Evolutionary conservation across 805 yeast genomes (phyloP), one percentile per base, ranked within the genome.

Genomic region (Saccharomycopsis sp.): DNA sequence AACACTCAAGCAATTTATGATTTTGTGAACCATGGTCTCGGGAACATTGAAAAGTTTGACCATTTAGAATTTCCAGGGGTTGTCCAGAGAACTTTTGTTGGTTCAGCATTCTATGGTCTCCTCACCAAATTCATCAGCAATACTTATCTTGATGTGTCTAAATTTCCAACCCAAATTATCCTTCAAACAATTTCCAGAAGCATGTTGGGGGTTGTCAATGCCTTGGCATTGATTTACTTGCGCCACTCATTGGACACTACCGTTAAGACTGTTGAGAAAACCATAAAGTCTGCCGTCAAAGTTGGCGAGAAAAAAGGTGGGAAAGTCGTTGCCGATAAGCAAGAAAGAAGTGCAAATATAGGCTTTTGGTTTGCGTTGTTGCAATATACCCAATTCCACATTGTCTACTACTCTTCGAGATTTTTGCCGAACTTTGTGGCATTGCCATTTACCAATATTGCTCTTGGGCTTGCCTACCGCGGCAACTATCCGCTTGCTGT

Each of bases 1-100:
- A 84, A 80, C 51, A 64, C 84, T 34, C 96, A 89, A 53, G 96
- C 96, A 0, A 66, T 85, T 31, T 87, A 88, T 54, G 96, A 89
- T 53, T 65, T 87, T 32, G 48, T 84, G 37, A 69, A 71, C 48
- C 68, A 75, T 54, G 96, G 95, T 5, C 25, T 56, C 2, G 48
- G 44, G 18, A 60, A 60, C 45, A 12, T 69, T 1, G 46, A 60
- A 1, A 47, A 62, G 36, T 89, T 70, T 55, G 96, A 89, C 54
- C 97, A 89, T 56, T 48, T 66, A 5, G 58, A 65, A 39, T 89
- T 85, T 56, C 94, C 96, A 0, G 96, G 96, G 2, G 88, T 68
- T 2, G 95, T 89, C 5, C 95, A 94, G 21, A 67, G 96, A 40
- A 74, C 95, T 0, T 88, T 87, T 53, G 53, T 84, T 9, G 94